Percentiles rank a stretch among this genome's conserved stretches.
Evolutionary conservation across 129 eudicot species (phyloP).

Genomic region (Escallonia herrerae): DNA sequence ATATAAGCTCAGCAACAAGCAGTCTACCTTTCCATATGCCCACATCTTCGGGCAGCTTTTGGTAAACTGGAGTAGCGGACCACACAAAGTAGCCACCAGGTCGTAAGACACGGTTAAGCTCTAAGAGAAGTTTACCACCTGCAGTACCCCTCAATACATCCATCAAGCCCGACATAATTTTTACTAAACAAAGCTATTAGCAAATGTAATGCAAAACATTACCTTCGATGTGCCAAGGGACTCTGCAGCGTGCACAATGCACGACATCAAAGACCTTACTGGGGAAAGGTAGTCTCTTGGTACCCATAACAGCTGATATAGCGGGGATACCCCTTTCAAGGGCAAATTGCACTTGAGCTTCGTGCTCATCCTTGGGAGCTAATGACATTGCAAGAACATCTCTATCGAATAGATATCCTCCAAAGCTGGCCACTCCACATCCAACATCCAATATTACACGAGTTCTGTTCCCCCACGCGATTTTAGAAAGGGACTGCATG

Average conservation of each 20-base stretch:
- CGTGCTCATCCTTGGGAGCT: constrained; percentile 77
- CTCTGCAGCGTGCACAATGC: constrained; percentile 74
- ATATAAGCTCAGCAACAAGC: not conserved
- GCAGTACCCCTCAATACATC: constrained; percentile 4
- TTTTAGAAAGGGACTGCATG: constrained; percentile 47
- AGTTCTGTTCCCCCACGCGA: constrained; percentile 63
- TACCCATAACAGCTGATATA: constrained; percentile 72
- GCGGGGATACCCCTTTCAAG: constrained; percentile 73
- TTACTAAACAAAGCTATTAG: not conserved
- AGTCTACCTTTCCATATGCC: constrained; percentile 54
- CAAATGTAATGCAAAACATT: not conserved
- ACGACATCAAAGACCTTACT: constrained; percentile 54
- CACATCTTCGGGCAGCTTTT: constrained; percentile 39
- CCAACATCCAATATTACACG: constrained; percentile 68
- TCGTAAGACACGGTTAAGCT: constrained; percentile 57
- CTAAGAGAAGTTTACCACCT: constrained; percentile 66
- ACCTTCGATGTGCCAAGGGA: constrained; percentile 81
- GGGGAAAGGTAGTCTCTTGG: constrained; percentile 52
- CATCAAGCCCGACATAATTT: not conserved
- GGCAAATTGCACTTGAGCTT: constrained; percentile 72
- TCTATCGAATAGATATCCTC: constrained; percentile 62
- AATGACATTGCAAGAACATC: constrained; percentile 59
- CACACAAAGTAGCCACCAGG: constrained; percentile 79
- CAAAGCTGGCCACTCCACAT: constrained; percentile 75
- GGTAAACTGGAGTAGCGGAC: constrained; percentile 77